Percentiles rank a stretch among this genome's conserved stretches.
Conservation (phyloP, 2,329 filamentous ascomycete genomes). For the Fusarium sp. region DNA sequence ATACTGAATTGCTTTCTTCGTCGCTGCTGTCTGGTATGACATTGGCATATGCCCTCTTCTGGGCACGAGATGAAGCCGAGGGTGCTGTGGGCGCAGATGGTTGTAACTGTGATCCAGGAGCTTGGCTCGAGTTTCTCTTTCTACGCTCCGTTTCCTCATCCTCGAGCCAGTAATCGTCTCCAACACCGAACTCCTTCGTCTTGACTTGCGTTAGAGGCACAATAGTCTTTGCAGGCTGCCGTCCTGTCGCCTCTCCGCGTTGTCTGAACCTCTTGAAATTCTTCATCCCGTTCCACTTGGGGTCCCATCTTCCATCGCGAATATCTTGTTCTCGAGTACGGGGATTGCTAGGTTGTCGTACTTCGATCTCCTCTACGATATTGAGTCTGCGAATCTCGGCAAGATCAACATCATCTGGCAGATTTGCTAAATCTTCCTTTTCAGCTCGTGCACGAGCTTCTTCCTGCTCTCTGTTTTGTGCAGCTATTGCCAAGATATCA, state of each 20-base stretch:
- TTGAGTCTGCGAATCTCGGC: constrained; percentile 76
- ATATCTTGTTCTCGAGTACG: constrained; percentile 58
- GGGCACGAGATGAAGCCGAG: constrained; percentile 2
- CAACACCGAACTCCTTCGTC: constrained; percentile 75
- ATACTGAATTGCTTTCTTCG: constrained; percentile 35
- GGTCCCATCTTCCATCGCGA: constrained; percentile 75
- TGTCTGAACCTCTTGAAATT: constrained; percentile 92
- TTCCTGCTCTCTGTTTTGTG: constrained; percentile 68
- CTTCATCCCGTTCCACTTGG: constrained; percentile 89
- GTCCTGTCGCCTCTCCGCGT: constrained; percentile 58
- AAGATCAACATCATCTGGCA: constrained; percentile 72
- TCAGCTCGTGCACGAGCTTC: constrained; percentile 68
- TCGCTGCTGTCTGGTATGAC: constrained; percentile 51
- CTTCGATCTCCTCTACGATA: constrained; percentile 78
- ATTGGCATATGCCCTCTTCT: constrained; percentile 35
- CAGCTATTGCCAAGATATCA: constrained; percentile 73
- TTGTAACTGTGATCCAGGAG: constrained; percentile 33
- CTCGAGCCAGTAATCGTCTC: constrained; percentile 79
- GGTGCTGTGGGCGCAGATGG: constrained; percentile 14
- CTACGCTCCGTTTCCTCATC: constrained; percentile 50
- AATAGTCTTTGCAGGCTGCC: constrained; percentile 63
- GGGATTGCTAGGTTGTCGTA: constrained; percentile 54
- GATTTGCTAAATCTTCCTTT: constrained; percentile 60
- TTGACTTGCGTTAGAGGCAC: constrained; percentile 76
- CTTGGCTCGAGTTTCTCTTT: constrained; percentile 41